Percentiles rank a stretch among this genome's conserved stretches.
Conservation (phyloP, 2,329 filamentous ascomycete species). For the Allantophomopsis lycopodina region DNA sequence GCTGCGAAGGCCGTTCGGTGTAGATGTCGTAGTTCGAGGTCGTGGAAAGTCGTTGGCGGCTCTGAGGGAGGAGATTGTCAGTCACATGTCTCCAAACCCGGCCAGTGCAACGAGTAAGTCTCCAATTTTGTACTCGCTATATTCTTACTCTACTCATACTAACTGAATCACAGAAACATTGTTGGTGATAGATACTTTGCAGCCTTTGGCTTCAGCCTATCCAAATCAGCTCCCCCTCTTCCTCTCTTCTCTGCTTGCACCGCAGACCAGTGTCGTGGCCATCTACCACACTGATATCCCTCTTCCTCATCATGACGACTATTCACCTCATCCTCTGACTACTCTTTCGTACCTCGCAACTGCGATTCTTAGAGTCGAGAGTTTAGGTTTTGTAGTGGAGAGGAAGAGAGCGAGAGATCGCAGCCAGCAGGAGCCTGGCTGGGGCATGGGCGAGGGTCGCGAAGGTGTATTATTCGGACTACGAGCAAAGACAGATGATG, state of each 20-base stretch:
- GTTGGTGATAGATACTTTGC: slow-evolving; percentile 69
- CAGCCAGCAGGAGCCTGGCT: slow-evolving; percentile 61
- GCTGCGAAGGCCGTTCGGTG: slow-evolving; percentile 45
- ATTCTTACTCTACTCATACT: slow-evolving; percentile 3
- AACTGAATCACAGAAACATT: slow-evolving; percentile 44
- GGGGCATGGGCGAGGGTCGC: slow-evolving; percentile 62
- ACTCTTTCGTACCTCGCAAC: slow-evolving; percentile 80
- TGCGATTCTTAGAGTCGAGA: slow-evolving; percentile 61
- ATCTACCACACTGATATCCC: slow-evolving; percentile 78
- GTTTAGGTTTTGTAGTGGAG: slow-evolving; percentile 60
- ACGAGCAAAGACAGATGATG: slow-evolving; percentile 7
- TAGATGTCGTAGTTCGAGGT: slow-evolving; percentile 54
- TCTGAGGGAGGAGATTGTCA: slow-evolving; percentile 45
- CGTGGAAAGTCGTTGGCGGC: slow-evolving; percentile 40
- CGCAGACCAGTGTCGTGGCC: slow-evolving; percentile 58
- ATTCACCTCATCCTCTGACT: slow-evolving; percentile 56
- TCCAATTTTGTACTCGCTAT: background rate
- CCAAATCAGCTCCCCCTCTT: slow-evolving; percentile 49
- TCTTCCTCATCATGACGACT: slow-evolving; percentile 29
- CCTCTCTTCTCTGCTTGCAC: slow-evolving; percentile 52
- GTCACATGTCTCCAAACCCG: slow-evolving; percentile 20
- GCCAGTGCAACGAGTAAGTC: slow-evolving; percentile 23
- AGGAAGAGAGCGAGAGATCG: slow-evolving; percentile 64
- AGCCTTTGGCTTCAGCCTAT: slow-evolving; percentile 42
- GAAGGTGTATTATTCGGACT: slow-evolving; percentile 70